Evolutionary conservation across 192 early-diverging fungal species (phyloP).

Genomic region (Coemansia sp.): DNA sequence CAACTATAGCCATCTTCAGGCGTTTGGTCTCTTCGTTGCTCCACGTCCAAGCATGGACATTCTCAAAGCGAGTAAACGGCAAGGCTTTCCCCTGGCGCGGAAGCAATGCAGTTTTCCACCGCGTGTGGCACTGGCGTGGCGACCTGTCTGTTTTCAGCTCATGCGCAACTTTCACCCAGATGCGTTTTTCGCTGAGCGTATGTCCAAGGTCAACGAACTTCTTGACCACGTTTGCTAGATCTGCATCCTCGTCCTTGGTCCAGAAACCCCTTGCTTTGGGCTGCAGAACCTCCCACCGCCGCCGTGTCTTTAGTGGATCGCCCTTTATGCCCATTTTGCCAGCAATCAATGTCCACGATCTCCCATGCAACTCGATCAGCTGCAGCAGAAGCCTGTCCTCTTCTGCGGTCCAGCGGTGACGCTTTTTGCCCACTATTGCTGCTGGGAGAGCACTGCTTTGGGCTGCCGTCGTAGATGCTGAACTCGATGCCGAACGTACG

Average conservation of each 20-base stretch:
- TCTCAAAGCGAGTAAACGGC: slow-evolving; percentile 25
- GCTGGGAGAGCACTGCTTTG: neutral
- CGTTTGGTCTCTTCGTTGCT: slow-evolving; percentile 13
- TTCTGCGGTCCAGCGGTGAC: slow-evolving; percentile 41
- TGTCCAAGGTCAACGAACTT: slow-evolving; percentile 12
- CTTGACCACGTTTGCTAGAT: slow-evolving; percentile 22
- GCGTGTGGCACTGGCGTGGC: slow-evolving; percentile 34
- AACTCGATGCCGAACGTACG: neutral
- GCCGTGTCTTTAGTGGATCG: slow-evolving; percentile 22
- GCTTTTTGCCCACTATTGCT: neutral
- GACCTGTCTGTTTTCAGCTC: slow-evolving; percentile 28
- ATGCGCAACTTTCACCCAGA: slow-evolving; percentile 31
- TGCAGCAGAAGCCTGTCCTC: slow-evolving; percentile 18
- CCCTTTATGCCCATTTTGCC: slow-evolving; percentile 30
- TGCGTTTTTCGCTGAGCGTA: slow-evolving; percentile 9
- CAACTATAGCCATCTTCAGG: slow-evolving; percentile 12
- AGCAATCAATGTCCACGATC: slow-evolving; percentile 33
- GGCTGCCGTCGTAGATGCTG: neutral
- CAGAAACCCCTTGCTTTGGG: slow-evolving; percentile 16
- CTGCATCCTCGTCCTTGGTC: slow-evolving; percentile 32
- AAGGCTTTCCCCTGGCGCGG: slow-evolving; percentile 30
- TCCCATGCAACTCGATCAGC: slow-evolving; percentile 20
- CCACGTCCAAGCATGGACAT: slow-evolving; percentile 38
- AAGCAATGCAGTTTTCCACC: slow-evolving; percentile 35
- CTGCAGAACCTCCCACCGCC: slow-evolving; percentile 39